Conservation (phyloP, 2,329 filamentous ascomycete species). For the Calonectria henricotiae region DNA sequence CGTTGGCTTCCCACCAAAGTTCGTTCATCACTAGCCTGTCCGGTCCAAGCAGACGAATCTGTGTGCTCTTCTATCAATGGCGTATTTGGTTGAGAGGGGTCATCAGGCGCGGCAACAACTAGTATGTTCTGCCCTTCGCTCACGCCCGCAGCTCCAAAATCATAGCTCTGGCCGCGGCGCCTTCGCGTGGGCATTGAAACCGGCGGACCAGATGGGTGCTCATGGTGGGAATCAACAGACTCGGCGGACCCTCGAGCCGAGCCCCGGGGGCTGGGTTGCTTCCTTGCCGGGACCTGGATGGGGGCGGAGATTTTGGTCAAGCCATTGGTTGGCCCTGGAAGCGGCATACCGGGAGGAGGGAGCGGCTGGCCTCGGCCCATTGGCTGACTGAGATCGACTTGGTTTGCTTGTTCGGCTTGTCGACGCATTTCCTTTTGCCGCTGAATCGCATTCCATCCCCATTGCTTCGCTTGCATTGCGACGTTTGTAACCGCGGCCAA, state of each 20-base stretch:
- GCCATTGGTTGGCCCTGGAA: slow-evolving; percentile 77
- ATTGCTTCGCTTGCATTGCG: slow-evolving; percentile 71
- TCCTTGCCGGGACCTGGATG: slow-evolving; percentile 76
- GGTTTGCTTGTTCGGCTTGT: slow-evolving; percentile 53
- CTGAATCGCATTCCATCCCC: slow-evolving; percentile 73
- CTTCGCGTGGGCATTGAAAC: slow-evolving; percentile 59
- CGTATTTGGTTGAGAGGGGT: slow-evolving; percentile 71
- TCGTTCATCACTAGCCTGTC: slow-evolving; percentile 37
- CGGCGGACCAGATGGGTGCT: slow-evolving; percentile 27
- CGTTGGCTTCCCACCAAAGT: slow-evolving; percentile 40
- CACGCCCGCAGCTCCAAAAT: slow-evolving; percentile 49
- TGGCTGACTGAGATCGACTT: slow-evolving; percentile 73
- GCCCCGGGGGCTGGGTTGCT: slow-evolving; percentile 68
- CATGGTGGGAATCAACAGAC: slow-evolving; percentile 48
- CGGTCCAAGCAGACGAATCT: slow-evolving; percentile 42
- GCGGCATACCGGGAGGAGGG: slow-evolving; percentile 84
- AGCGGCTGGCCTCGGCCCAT: slow-evolving; percentile 88
- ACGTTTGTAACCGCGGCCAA: slow-evolving; percentile 71
- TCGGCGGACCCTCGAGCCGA: slow-evolving; percentile 43
- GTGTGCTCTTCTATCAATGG: slow-evolving; percentile 61
- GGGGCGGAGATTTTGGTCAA: slow-evolving; percentile 71
- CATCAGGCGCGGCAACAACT: slow-evolving; percentile 76
- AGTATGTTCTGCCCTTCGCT: slow-evolving; percentile 70
- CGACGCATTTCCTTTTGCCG: slow-evolving; percentile 64
- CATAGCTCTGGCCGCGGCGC: slow-evolving; percentile 57